phyloP scores from a whole-genome alignment of 2,329 filamentous ascomycete genomes.

The Claviceps purpurea region DNA sequence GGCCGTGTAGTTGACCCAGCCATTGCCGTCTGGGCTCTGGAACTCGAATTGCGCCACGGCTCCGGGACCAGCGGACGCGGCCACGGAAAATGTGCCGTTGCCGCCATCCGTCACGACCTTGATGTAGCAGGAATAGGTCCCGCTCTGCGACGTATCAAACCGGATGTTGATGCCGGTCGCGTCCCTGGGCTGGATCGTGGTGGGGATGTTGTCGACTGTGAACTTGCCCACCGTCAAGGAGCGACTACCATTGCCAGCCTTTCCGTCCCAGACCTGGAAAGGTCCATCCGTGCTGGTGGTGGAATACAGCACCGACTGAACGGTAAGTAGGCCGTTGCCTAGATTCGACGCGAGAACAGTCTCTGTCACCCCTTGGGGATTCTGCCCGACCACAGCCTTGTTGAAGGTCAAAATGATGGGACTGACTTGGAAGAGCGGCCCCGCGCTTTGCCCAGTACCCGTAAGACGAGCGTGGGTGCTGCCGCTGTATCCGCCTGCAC shows the following conservation, averaged over 20 bases:
- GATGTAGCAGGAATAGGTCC: constrained; percentile 36
- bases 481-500: constrained; percentile 29
- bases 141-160: constrained; percentile 32
- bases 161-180: constrained; percentile 28
- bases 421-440: constrained; percentile 31
- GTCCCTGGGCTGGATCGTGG: constrained; percentile 25
- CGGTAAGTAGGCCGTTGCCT: constrained; percentile 31
- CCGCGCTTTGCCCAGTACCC: constrained; percentile 33
- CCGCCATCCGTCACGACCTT: constrained; percentile 35
- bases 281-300: constrained; percentile 29
- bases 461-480: constrained; percentile 32
- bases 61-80: constrained; percentile 34
- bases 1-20: constrained; percentile 34
- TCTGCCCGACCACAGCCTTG: constrained; percentile 31
- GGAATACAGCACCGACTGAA: constrained; percentile 32
- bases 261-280: constrained; percentile 23
- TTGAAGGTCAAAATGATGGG: constrained; percentile 36
- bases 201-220: constrained; percentile 32
- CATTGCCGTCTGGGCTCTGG: constrained; percentile 34
- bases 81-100: constrained; percentile 30
- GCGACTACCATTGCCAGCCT: constrained; percentile 7
- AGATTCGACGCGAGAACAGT: constrained; percentile 34
- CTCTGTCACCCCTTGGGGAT: constrained; percentile 24
- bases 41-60: constrained; percentile 41
- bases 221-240: constrained; percentile 32